These are phyloP conservation scores for Vishniacozyma victoriae DNA, from an alignment of 768 basidiomycete genomes.

Conservation along the genomic window DNA sequence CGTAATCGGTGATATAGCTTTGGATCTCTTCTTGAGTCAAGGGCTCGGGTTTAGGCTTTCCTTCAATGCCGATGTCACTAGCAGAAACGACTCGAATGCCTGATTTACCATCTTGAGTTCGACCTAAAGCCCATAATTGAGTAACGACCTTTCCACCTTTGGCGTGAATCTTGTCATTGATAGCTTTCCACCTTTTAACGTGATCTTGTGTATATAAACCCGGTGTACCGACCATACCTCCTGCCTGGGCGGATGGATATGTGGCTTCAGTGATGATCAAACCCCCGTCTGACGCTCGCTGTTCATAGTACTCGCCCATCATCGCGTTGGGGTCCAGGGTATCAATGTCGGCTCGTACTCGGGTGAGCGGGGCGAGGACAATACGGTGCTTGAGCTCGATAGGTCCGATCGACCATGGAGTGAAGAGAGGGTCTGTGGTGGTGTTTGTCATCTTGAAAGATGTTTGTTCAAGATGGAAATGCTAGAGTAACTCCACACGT, in stretches of 20 bases:
- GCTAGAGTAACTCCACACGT: too few species aligned
- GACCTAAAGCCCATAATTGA: slow-evolving; percentile 59
- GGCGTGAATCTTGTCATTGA: slow-evolving; percentile 58
- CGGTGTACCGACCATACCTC: slow-evolving; percentile 54
- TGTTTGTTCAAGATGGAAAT: not conserved
- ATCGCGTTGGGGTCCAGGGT: slow-evolving; percentile 23
- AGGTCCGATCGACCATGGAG: slow-evolving; percentile 11
- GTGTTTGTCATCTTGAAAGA: not conserved
- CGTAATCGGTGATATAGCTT: slow-evolving; percentile 50
- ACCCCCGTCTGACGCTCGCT: slow-evolving; percentile 42
- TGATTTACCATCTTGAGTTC: slow-evolving; percentile 16
- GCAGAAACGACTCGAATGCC: slow-evolving; percentile 12
- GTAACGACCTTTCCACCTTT: slow-evolving; percentile 54
- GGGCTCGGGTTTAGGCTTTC: slow-evolving; percentile 11
- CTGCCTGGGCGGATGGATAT: slow-evolving; percentile 53
- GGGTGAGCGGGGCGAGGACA: slow-evolving; percentile 42
- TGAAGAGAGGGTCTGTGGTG: slow-evolving; percentile 8
- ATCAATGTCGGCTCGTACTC: slow-evolving; percentile 21
- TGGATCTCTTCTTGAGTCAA: slow-evolving; percentile 51
- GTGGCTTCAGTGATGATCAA: slow-evolving; percentile 49
- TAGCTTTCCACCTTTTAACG: slow-evolving; percentile 55
- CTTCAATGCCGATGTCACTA: slow-evolving; percentile 13
- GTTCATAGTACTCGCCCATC: slow-evolving; percentile 36
- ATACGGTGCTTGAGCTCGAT: slow-evolving; percentile 31
- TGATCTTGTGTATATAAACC: slow-evolving; percentile 65